Evolutionary conservation across 192 early-diverging fungal genomes (phyloP).

Genomic region (Powellomyces hirtus): DNA sequence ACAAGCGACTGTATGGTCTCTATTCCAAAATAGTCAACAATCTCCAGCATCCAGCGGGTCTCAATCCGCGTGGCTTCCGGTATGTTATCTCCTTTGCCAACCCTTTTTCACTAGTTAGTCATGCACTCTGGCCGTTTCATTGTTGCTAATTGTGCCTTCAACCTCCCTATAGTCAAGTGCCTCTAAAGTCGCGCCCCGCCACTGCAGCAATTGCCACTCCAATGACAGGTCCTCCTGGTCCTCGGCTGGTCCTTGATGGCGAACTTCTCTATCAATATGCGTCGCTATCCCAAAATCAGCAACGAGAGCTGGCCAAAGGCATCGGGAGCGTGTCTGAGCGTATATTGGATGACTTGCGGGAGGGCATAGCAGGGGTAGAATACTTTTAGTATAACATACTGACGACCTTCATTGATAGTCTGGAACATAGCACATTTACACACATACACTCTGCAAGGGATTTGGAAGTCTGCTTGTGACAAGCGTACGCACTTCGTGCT

Average conservation of each 20-base stretch:
- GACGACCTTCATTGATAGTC: too few relatives aligned
- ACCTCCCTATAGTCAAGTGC: conserved; percentile 26
- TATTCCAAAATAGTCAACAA: conserved; percentile 82
- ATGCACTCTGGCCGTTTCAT: background rate
- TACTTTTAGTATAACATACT: conserved; percentile 63
- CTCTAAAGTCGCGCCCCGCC: conserved; percentile 26
- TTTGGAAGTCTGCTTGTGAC: too few relatives aligned
- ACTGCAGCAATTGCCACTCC: conserved; percentile 44
- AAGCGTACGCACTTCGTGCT: too few relatives aligned
- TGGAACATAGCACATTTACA: too few relatives aligned
- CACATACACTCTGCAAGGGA: too few relatives aligned
- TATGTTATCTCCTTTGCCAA: conserved; percentile 23
- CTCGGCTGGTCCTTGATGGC: conserved; percentile 80
- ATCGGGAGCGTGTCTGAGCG: conserved; percentile 82
- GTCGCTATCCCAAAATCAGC: conserved; percentile 62
- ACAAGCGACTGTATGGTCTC: conserved; percentile 82
- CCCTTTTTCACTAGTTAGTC: background rate
- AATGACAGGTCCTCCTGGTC: conserved; percentile 68
- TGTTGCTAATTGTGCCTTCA: conserved; percentile 10
- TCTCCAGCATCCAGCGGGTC: conserved; percentile 77
- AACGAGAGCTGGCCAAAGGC: conserved; percentile 84
- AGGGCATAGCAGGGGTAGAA: conserved; percentile 60
- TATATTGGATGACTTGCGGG: conserved; percentile 79
- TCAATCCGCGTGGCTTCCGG: conserved; percentile 91
- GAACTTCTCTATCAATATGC: conserved; percentile 74